A percentile compares a stretch with the other conserved stretches of the same genome.
phyloP scores from a whole-genome alignment of 192 early-diverging fungal genomes.

The Umbelopsis ramanniana region DNA sequence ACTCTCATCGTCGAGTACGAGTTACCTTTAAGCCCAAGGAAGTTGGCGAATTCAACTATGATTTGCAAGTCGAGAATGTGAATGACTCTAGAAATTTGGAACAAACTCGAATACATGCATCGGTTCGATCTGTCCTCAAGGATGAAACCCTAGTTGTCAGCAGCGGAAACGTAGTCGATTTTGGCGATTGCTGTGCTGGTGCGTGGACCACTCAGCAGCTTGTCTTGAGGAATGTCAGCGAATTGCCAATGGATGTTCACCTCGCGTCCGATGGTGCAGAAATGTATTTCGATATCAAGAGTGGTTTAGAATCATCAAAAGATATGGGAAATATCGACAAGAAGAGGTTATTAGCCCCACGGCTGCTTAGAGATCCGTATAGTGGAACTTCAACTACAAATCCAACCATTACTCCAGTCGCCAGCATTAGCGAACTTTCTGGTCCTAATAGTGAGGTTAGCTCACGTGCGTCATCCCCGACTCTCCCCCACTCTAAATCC shows the following conservation, averaged over 20 bases:
- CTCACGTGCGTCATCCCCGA: conserved; percentile 54
- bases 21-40: conserved; percentile 86
- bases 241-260: conserved; percentile 73
- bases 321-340: conserved; percentile 19
- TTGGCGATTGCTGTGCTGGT: conserved; percentile 94
- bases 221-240: conserved; percentile 81
- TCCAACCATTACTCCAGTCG: conserved; percentile 34
- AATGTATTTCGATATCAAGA: conserved; percentile 59
- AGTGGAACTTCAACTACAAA: conserved; percentile 25
- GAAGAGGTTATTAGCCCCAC: neutral
- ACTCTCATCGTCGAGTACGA: conserved; percentile 71
- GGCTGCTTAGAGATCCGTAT: conserved; percentile 1
- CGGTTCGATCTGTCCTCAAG: conserved; percentile 71
- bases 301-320: conserved; percentile 16
- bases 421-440: conserved; percentile 57
- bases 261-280: conserved; percentile 68
- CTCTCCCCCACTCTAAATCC: conserved; percentile 14
- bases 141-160: conserved; percentile 76
- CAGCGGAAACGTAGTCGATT: conserved; percentile 80
- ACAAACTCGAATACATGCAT: conserved; percentile 79
- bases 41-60: conserved; percentile 89
- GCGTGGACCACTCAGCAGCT: conserved; percentile 81
- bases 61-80: conserved; percentile 87
- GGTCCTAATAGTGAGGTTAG: conserved; percentile 48
- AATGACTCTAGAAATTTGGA: conserved; percentile 87